phyloP scores from a whole-genome alignment of 2,329 filamentous ascomycete genomes.

The Ceratocystis papillata region DNA sequence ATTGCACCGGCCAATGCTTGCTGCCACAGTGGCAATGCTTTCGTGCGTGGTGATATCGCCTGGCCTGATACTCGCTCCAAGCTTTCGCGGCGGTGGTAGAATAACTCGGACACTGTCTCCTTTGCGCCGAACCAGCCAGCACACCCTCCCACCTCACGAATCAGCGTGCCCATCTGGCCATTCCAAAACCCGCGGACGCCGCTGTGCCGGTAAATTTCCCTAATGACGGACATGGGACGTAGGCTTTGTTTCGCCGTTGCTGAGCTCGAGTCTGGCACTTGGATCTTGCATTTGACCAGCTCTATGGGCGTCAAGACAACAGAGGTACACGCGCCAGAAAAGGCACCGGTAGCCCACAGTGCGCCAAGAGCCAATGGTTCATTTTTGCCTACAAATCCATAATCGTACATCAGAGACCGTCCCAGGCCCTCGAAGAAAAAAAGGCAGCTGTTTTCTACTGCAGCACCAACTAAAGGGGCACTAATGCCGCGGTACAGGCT shows the following conservation, averaged over 20 bases:
- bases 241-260: conserved; percentile 35
- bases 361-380: conserved; percentile 61
- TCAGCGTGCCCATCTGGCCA: conserved; percentile 83
- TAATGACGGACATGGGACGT: conserved; percentile 59
- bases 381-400: conserved; percentile 40
- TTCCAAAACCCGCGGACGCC: conserved; percentile 87
- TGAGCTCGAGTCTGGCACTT: conserved; percentile 47
- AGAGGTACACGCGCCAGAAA: conserved; percentile 79
- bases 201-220: conserved; percentile 69
- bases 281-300: conserved; percentile 96
- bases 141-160: conserved; percentile 85
- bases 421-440: conserved; percentile 84
- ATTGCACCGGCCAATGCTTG: conserved; percentile 78
- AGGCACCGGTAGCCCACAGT: conserved; percentile 69
- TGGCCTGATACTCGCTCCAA: conserved; percentile 35
- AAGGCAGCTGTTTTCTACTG: conserved; percentile 80
- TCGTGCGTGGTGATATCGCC: conserved; percentile 46
- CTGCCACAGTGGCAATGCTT: conserved; percentile 66
- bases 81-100: conserved; percentile 48
- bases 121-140: conserved; percentile 94
- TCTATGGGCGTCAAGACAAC: conserved; percentile 90
- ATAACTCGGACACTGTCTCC: conserved; percentile 64
- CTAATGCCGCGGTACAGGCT: conserved; percentile 88
- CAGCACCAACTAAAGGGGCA: conserved; percentile 80
- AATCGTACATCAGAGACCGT: conserved; percentile 51